These are phyloP conservation scores for Geranium brycei DNA, from an alignment of 345 rosid genomes.

Conservation along the genomic window DNA sequence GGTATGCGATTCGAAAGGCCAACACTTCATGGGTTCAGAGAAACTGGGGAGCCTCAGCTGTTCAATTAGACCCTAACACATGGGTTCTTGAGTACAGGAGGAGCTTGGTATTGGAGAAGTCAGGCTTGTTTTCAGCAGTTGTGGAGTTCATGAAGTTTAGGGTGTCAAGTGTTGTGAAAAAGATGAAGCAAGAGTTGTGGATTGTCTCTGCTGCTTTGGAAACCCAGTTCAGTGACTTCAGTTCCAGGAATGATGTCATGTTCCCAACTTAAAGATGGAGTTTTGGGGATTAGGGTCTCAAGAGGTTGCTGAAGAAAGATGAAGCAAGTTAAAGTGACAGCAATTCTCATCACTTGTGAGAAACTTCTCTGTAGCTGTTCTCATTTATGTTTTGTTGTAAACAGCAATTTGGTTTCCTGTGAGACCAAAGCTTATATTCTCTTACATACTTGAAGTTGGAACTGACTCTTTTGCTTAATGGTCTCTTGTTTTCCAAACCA, in stretches of 20 bases:
- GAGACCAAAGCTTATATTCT: too few relatives aligned
- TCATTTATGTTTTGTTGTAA: too few relatives aligned
- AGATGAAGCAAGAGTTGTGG: conserved; percentile 19
- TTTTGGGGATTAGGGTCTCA: too few relatives aligned
- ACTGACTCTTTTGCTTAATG: too few relatives aligned
- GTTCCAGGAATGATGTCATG: conserved; percentile 7
- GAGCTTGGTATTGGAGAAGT: conserved; percentile 34
- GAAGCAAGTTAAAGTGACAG: too few relatives aligned
- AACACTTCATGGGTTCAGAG: conserved; percentile 44
- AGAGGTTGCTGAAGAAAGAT: conserved; percentile 1
- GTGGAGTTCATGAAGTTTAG: conserved; percentile 31
- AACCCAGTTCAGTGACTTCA: conserved; percentile 5
- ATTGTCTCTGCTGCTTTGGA: conserved; percentile 15
- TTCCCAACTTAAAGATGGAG: conserved; percentile 29
- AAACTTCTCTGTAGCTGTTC: not conserved
- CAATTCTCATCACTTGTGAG: conserved; percentile 33
- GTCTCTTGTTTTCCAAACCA: too few relatives aligned
- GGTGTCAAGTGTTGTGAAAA: conserved; percentile 13
- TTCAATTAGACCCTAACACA: conserved; percentile 65
- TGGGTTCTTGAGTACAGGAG: conserved; percentile 62
- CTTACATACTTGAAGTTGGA: too few relatives aligned
- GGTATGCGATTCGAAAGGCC: conserved; percentile 30
- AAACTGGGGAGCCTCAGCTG: conserved; percentile 41
- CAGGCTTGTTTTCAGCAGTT: conserved; percentile 30
- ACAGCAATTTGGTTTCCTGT: too few relatives aligned